Evolutionary conservation across 2,329 filamentous ascomycete species (phyloP), one percentile per base, ranked within the genome.

Genomic region (Zymoseptoria ardabiliae): DNA sequence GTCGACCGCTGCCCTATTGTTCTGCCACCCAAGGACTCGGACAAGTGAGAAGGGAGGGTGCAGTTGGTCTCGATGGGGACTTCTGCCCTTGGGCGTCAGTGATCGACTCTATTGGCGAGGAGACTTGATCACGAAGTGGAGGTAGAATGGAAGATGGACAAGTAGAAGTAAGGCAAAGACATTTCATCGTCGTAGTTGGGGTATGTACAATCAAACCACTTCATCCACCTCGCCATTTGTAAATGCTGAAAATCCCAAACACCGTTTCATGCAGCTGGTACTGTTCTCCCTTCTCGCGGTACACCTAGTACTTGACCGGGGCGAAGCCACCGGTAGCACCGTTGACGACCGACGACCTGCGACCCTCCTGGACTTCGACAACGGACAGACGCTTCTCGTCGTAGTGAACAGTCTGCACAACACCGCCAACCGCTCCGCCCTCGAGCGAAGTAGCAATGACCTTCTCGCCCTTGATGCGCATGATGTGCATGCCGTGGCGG

Each of bases 361-460:
- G 66, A 35, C 69, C 58, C 11, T 67, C 61, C 54, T 72, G 68
- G 2, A 62, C 50, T 8, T 67, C 68, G 11, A 61, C 63, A 30
- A 68, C 60, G 9, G 68, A 70, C 30, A 72, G 61, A 21, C 66
- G 63, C 64, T 70, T 69, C 67, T 71, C 69, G 54, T 72, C 70
- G 64, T 71, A 72, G 64, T 72, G 70, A 21, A 70, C 67, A 20
- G 70, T 72, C 54, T 65, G 55, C 23, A 72, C 65, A 23, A 69
- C 71, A 57, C 71, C 71, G 45, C 71, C 71, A 17, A 72, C 59
- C 13, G 69, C 71, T 58, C 69, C 70, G 45, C 70, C 70, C 54
- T 71, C 69, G 55, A 68, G 57, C 4, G 63, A 64, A 19, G 68
- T 64, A 20, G 71, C 71, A 50, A 72, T 58, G 50, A 72, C 61